Conservation (phyloP, 768 basidiomycete species). For the Suillus ampliporus region DNA sequence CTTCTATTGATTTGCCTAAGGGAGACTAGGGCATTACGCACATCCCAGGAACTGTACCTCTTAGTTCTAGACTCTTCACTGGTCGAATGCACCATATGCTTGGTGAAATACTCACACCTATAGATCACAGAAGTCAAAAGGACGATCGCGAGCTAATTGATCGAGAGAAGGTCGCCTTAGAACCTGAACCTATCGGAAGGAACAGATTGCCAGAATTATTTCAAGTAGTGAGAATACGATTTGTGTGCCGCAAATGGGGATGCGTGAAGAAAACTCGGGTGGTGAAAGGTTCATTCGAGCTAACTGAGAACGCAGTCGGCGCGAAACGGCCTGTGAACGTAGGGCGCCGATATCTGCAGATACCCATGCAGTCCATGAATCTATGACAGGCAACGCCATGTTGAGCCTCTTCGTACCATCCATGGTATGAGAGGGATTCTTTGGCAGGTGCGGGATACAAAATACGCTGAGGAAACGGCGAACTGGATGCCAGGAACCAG, state of each 20-base stretch:
- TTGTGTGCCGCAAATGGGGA: background rate
- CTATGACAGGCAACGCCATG: background rate
- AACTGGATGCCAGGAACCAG: background rate
- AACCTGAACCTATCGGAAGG: background rate
- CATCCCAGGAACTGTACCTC: background rate
- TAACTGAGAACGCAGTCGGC: background rate
- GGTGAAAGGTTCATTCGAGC: background rate
- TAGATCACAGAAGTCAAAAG: background rate
- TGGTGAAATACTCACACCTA: background rate
- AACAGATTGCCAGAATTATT: background rate
- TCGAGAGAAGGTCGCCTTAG: background rate
- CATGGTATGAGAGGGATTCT: background rate
- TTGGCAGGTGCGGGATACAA: background rate
- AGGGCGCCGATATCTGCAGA: background rate
- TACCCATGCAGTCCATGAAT: background rate
- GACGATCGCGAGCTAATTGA: background rate
- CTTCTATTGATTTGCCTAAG: no score
- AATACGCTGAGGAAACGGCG: background rate
- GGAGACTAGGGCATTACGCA: background rate
- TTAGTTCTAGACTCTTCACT: background rate
- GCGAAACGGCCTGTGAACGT: constrained; percentile 7
- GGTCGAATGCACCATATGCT: background rate
- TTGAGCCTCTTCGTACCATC: background rate
- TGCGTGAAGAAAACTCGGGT: background rate
- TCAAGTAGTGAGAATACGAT: background rate